Percentiles rank a stretch among this genome's conserved stretches.
These are phyloP conservation scores for Salix arbutifolia DNA, from an alignment of 345 rosid genomes.

Conservation along the genomic window DNA sequence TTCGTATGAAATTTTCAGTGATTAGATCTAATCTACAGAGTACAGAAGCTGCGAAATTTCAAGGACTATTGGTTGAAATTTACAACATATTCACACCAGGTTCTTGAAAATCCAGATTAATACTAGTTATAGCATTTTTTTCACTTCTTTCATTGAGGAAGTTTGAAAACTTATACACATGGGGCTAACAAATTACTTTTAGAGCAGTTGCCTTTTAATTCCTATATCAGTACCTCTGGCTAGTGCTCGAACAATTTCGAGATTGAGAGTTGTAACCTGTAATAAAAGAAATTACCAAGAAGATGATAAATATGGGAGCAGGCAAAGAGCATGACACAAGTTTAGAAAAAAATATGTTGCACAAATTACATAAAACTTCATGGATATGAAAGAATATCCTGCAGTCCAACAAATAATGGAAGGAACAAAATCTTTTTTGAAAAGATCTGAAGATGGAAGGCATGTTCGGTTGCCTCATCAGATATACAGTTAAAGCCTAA, in stretches of 20 bases:
- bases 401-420: background rate
- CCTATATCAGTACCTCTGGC: slow-evolving; percentile 61
- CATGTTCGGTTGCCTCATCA: no score
- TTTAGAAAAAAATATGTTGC: background rate
- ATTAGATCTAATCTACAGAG: no score
- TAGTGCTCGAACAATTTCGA: slow-evolving; percentile 84
- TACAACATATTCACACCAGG: no score
- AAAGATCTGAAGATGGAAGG: no score
- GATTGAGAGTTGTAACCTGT: slow-evolving; percentile 84
- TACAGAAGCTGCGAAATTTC: no score
- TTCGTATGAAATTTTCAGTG: no score
- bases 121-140: no score
- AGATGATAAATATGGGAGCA: background rate
- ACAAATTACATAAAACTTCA: background rate
- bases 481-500: no score
- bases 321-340: background rate
- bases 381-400: background rate
- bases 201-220: background rate
- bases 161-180: background rate
- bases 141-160: no score
- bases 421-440: background rate
- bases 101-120: no score
- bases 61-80: no score
- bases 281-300: slow-evolving; percentile 5
- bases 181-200: background rate